A percentile compares a stretch with the other conserved stretches of the same genome.
Evolutionary conservation across 768 basidiomycete genomes (phyloP).

Genomic region (Tylopilus felleus): DNA sequence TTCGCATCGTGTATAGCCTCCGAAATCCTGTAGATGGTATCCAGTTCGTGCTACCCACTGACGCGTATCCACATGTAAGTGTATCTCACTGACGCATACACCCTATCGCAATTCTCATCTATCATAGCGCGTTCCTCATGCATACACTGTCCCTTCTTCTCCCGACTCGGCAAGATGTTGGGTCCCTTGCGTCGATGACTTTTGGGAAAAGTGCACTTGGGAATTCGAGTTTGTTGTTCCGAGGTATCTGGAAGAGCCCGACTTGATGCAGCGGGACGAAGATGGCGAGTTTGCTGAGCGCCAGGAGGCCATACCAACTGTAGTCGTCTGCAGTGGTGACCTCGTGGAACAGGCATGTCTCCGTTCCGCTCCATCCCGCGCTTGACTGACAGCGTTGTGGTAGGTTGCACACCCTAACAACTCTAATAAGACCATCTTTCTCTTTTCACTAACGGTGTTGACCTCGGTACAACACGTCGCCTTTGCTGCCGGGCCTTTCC

Average conservation of each 20-base stretch:
- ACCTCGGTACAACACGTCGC: conserved; percentile 97
- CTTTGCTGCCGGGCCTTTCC: conserved; percentile 94
- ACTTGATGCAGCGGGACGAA: conserved; percentile 35
- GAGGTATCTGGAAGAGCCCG: conserved; percentile 64
- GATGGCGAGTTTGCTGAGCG: conserved; percentile 45
- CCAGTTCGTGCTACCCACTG: conserved; percentile 78
- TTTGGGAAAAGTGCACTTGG: conserved; percentile 98
- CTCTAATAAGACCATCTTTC: conserved; percentile 90
- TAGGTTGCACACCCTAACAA: conserved; percentile 93
- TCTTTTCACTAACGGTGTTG: conserved; percentile 80
- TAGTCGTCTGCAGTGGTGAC: conserved; percentile 93
- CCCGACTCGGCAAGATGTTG: conserved; percentile 94
- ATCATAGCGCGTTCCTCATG: conserved; percentile 83
- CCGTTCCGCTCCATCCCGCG: conserved; percentile 3
- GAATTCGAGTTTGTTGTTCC: conserved; percentile 97
- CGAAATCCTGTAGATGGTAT: conserved; percentile 81
- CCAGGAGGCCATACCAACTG: conserved; percentile 65
- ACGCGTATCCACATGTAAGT: conserved; percentile 83
- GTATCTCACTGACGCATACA: conserved; percentile 1
- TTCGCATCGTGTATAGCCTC: conserved; percentile 79
- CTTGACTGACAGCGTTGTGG: conserved; percentile 4
- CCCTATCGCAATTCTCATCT: conserved; percentile 14
- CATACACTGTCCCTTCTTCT: conserved; percentile 82
- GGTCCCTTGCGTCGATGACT: conserved; percentile 95
- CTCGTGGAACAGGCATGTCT: conserved; percentile 81